A percentile compares a stretch with the other conserved stretches of the same genome.
Conservation (phyloP, 306 rosid species). For the Sesbania bispinosa region DNA sequence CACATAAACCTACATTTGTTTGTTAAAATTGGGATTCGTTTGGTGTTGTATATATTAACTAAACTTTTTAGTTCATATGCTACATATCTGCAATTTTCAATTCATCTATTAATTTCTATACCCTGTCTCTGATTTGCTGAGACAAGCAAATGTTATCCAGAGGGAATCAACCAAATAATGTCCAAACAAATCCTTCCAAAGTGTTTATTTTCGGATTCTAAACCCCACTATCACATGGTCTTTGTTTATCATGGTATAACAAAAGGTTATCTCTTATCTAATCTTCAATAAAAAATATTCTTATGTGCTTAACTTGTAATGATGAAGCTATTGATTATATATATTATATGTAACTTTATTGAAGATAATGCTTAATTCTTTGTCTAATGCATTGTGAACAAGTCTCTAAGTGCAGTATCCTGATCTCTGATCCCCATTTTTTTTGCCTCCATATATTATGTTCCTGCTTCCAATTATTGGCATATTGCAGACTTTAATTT, state of each 20-base stretch:
- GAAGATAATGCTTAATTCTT: background rate
- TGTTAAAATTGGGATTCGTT: background rate
- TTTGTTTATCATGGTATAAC: background rate
- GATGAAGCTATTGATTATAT: background rate
- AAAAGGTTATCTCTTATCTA: constrained; percentile 23
- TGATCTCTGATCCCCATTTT: constrained; percentile 1
- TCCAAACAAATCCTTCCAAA: background rate
- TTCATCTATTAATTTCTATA: background rate
- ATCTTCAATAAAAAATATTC: constrained; percentile 4
- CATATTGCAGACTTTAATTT: background rate
- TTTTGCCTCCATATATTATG: background rate
- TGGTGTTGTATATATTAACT: background rate
- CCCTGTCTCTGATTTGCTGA: background rate
- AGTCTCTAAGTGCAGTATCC: background rate
- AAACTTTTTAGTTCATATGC: background rate
- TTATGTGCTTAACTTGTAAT: background rate
- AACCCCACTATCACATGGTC: constrained; percentile 27
- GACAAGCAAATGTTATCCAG: background rate
- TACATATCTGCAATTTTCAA: background rate
- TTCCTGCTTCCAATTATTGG: background rate
- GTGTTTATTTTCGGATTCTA: constrained; percentile 19
- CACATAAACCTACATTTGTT: background rate
- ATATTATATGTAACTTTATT: background rate
- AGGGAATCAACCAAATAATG: constrained; percentile 9
- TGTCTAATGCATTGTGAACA: background rate